Conservation (phyloP, 176 grass and related monocot genomes). For the Musa acuminata region DNA sequence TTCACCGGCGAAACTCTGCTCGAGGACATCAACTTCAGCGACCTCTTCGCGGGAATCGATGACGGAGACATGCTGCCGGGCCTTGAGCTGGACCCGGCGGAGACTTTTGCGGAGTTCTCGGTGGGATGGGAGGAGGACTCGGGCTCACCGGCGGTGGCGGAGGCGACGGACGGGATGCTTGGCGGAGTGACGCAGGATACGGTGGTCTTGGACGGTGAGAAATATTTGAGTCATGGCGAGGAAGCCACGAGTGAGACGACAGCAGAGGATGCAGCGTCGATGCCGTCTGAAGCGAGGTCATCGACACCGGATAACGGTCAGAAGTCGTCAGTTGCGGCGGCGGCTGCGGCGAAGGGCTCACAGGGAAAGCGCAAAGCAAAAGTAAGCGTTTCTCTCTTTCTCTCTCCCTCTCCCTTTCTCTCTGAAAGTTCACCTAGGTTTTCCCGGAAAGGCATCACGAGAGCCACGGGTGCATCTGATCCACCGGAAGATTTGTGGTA, state of each 20-base stretch:
- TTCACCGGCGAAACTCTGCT: constrained; percentile 34
- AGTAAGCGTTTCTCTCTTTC: constrained; percentile 23
- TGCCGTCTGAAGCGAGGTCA: constrained; percentile 29
- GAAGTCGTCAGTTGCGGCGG: constrained; percentile 17
- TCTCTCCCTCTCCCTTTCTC: neutral
- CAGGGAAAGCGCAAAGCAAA: constrained; percentile 75
- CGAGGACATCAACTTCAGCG: constrained; percentile 82
- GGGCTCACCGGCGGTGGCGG: neutral
- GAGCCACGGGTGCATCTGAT: neutral
- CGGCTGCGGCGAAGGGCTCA: constrained; percentile 28
- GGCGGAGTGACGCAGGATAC: constrained; percentile 8
- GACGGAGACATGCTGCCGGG: constrained; percentile 74
- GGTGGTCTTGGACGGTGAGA: neutral
- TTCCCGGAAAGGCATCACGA: neutral
- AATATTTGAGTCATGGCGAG: constrained; percentile 14
- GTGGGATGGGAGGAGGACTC: neutral
- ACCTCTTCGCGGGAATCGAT: constrained; percentile 49
- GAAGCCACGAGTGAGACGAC: constrained; percentile 14
- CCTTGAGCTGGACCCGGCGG: constrained; percentile 78
- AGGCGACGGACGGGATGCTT: neutral
- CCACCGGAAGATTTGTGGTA: neutral
- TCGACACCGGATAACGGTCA: constrained; percentile 39
- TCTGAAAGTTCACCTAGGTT: neutral
- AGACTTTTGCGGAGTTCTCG: constrained; percentile 68
- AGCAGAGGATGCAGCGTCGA: constrained; percentile 15